Evolutionary conservation across 108 stramenopile species (phyloP).

Genomic region (Aureococcus anophagefferens): DNA sequence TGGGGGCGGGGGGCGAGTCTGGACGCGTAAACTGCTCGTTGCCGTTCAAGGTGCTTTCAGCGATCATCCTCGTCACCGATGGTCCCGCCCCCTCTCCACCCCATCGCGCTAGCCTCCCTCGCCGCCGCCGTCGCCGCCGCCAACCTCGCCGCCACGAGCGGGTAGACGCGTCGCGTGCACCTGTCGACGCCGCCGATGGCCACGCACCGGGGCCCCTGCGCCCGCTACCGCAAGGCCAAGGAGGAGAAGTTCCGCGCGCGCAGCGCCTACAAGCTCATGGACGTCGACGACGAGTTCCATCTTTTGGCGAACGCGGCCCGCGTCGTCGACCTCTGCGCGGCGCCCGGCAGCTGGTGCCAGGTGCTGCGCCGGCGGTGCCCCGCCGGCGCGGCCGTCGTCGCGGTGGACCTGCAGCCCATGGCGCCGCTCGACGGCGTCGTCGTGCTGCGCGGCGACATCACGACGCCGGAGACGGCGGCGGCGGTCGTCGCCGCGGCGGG

Average conservation of each 20-base stretch:
- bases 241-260: conserved; percentile 89
- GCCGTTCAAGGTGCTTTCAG: too few relatives aligned
- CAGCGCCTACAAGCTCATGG: conserved; percentile 92
- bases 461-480: conserved; percentile 64
- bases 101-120: too few relatives aligned
- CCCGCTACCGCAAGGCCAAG: background rate
- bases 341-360: conserved; percentile 95
- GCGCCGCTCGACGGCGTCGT: conserved; percentile 85
- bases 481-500: conserved; percentile 65
- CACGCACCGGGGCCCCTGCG: too few relatives aligned
- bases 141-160: too few relatives aligned
- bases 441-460: conserved; percentile 88
- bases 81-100: too few relatives aligned
- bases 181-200: too few relatives aligned
- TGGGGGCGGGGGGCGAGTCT: too few relatives aligned
- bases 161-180: too few relatives aligned
- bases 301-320: conserved; percentile 52
- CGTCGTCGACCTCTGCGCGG: conserved; percentile 97
- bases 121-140: too few relatives aligned
- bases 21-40: too few relatives aligned
- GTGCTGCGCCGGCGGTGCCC: conserved; percentile 62
- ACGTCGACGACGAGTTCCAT: conserved; percentile 87
- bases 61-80: too few relatives aligned
- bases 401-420: conserved; percentile 95
- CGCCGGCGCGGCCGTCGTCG: conserved; percentile 50